Percentiles rank a stretch among this genome's conserved stretches.
Evolutionary conservation across 2,329 filamentous ascomycete genomes (phyloP).

Genomic region (Didymella exigua): DNA sequence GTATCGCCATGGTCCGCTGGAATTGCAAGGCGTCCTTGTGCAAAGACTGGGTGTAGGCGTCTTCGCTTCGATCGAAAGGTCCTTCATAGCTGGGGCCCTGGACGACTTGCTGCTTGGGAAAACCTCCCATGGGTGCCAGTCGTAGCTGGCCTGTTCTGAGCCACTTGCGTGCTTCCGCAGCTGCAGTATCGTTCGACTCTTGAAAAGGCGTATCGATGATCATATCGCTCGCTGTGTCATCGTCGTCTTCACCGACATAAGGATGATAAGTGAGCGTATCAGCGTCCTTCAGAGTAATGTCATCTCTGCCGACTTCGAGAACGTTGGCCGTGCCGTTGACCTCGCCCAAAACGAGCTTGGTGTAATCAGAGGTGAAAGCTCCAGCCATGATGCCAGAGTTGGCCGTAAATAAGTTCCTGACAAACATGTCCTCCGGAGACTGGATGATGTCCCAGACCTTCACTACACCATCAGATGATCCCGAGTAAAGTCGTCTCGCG

Average conservation of each 20-base stretch:
- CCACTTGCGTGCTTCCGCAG: slow-evolving; percentile 33
- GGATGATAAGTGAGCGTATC: slow-evolving; percentile 38
- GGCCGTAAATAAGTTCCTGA: slow-evolving; percentile 57
- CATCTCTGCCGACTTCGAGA: slow-evolving; percentile 51
- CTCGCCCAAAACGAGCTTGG: slow-evolving; percentile 63
- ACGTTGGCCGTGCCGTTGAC: slow-evolving; percentile 61
- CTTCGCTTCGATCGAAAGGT: slow-evolving; percentile 40
- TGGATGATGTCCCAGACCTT: slow-evolving; percentile 65
- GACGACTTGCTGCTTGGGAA: slow-evolving; percentile 53
- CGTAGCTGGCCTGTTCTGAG: slow-evolving; percentile 44
- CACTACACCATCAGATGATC: slow-evolving; percentile 65
- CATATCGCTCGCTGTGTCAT: neutral
- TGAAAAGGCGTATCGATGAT: neutral
- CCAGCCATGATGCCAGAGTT: slow-evolving; percentile 64
- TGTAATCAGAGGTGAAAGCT: slow-evolving; percentile 61
- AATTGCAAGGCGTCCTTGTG: slow-evolving; percentile 39
- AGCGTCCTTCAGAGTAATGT: slow-evolving; percentile 35
- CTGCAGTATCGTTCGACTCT: slow-evolving; percentile 29
- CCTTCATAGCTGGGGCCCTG: slow-evolving; percentile 53
- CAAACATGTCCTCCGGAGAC: slow-evolving; percentile 56
- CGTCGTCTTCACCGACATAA: slow-evolving; percentile 20
- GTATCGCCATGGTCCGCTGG: slow-evolving; percentile 36
- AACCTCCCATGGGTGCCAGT: slow-evolving; percentile 46
- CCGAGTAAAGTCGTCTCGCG: slow-evolving; percentile 61
- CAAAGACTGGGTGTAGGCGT: slow-evolving; percentile 29